Conservation (phyloP, 257 asterid genomes). For the Sherardia arvensis region DNA sequence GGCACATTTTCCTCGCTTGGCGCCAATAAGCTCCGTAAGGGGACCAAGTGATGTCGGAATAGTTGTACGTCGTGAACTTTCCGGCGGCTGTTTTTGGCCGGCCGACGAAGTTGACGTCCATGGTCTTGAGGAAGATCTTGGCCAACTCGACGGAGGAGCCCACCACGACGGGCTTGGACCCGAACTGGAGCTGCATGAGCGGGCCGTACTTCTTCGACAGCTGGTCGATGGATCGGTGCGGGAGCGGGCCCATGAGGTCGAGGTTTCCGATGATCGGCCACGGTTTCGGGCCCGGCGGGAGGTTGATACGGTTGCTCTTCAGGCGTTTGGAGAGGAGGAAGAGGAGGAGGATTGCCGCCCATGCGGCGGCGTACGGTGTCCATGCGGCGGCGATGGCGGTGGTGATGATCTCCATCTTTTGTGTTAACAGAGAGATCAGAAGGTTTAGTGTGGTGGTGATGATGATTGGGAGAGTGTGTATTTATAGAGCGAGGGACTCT, state of each 20-base stretch:
- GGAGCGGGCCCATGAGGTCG: conserved; percentile 29
- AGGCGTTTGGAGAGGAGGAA: conserved; percentile 22
- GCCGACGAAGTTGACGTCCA: conserved; percentile 29
- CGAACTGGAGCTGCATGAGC: conserved; percentile 31
- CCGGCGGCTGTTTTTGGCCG: conserved; percentile 44
- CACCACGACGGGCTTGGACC: conserved; percentile 33
- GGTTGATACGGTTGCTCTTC: conserved; percentile 13
- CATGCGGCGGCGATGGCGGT: conserved; percentile 8
- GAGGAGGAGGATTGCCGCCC: conserved; percentile 13
- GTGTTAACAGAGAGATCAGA: neutral
- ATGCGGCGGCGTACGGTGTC: conserved; percentile 16
- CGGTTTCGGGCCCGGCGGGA: conserved; percentile 42
- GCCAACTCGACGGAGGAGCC: conserved; percentile 44
- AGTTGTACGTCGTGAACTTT: conserved; percentile 33
- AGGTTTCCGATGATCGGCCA: conserved; percentile 44
- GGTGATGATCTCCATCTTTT: conserved; percentile 5
- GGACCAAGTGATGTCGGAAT: conserved; percentile 41
- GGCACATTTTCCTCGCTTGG: conserved; percentile 37
- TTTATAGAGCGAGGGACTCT: neutral
- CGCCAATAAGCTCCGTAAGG: conserved; percentile 45
- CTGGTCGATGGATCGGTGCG: conserved; percentile 32
- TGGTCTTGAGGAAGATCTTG: conserved; percentile 29
- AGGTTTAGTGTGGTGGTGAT: neutral
- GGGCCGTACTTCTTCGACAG: conserved; percentile 32
- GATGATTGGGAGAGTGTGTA: neutral